These are phyloP conservation scores for Senecio squalidus DNA, from an alignment of 140 eudicot genomes.

Conservation along the genomic window DNA sequence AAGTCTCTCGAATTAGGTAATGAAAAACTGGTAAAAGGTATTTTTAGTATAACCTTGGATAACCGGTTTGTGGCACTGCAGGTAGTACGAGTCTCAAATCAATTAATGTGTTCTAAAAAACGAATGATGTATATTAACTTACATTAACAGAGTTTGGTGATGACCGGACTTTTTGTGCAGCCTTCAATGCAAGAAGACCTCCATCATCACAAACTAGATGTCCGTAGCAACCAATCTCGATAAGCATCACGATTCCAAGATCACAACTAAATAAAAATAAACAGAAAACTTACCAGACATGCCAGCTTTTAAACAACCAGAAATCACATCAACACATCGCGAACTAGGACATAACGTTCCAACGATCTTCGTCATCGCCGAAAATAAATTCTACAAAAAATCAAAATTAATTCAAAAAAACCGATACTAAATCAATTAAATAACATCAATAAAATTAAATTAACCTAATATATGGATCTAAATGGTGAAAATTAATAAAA, in stretches of 20 bases:
- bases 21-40: neutral
- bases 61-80: neutral
- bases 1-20: neutral
- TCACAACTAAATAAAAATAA: too few species aligned
- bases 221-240: too few species aligned
- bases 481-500: too few species aligned
- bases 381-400: slow-evolving; percentile 62
- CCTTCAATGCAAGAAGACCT: slow-evolving; percentile 87
- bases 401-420: too few species aligned
- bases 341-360: slow-evolving; percentile 91
- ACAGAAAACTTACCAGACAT: slow-evolving; percentile 67
- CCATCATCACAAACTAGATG: too few species aligned
- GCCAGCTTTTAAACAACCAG: slow-evolving; percentile 88
- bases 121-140: slow-evolving; percentile 39
- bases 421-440: too few species aligned
- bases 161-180: slow-evolving; percentile 62
- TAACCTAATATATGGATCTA: too few species aligned
- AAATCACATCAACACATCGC: slow-evolving; percentile 69
- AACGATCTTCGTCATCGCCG: slow-evolving; percentile 96
- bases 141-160: slow-evolving; percentile 52
- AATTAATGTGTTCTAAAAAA: too few species aligned
- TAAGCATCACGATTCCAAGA: too few species aligned
- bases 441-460: too few species aligned
- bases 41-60: neutral
- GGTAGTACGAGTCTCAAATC: too few species aligned